Conservation (phyloP, 2,329 filamentous ascomycete genomes). For the Thelonectria blattea region DNA sequence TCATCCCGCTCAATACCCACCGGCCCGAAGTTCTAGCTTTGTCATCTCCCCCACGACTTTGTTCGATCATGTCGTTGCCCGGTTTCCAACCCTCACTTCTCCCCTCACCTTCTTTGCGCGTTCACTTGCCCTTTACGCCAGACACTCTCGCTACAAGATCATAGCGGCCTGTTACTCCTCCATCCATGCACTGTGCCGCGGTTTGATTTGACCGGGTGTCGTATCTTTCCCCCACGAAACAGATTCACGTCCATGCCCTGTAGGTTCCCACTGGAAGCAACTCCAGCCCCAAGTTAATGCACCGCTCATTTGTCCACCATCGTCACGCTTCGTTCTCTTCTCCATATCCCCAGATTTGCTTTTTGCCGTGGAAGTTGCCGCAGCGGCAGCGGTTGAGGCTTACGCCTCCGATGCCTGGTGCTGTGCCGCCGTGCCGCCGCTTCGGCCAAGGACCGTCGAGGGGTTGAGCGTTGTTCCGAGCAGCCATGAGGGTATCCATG, state of each 20-base stretch:
- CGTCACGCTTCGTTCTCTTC: neutral
- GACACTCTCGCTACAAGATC: neutral
- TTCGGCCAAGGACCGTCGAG: neutral
- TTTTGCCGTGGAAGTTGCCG: conserved; percentile 11
- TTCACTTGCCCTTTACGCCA: neutral
- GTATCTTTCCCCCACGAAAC: conserved; percentile 16
- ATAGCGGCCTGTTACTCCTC: neutral
- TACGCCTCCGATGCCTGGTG: neutral
- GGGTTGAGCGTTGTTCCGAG: conserved; percentile 1
- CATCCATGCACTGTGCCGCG: conserved; percentile 2
- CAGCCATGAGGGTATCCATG: conserved; percentile 18
- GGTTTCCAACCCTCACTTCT: neutral
- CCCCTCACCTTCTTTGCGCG: neutral
- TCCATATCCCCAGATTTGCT: conserved; percentile 1
- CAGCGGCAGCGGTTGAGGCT: conserved; percentile 1
- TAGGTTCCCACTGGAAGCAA: conserved; percentile 13
- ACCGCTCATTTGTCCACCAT: neutral
- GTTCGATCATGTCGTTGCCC: neutral
- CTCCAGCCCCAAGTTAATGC: conserved; percentile 6
- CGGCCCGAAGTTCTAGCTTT: neutral
- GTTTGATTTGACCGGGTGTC: conserved; percentile 11
- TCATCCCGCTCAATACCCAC: neutral
- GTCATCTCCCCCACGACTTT: conserved; percentile 11
- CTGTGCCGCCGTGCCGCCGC: neutral
- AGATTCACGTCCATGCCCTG: conserved; percentile 8